A percentile compares a stretch with the other conserved stretches of the same genome.
Conservation (phyloP, 495 filamentous ascomycete species). For the Margaritispora aquatica region DNA sequence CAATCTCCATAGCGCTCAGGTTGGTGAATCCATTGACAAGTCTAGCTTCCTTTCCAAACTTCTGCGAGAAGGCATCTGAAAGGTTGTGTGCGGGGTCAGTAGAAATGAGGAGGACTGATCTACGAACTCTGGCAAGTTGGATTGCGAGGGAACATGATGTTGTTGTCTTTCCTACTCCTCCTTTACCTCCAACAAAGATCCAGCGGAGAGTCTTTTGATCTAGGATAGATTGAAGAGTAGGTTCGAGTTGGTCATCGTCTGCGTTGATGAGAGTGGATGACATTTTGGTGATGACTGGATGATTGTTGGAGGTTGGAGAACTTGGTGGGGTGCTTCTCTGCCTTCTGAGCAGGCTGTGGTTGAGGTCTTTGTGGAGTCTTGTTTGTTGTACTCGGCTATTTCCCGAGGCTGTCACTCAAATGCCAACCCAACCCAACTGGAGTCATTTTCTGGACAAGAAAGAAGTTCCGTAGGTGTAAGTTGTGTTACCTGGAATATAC, state of each 20-base stretch:
- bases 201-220: conserved; percentile 92
- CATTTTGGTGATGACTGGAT: no score
- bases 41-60: conserved; percentile 97
- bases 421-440: no score
- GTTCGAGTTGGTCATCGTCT: conserved; percentile 76
- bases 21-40: conserved; percentile 89
- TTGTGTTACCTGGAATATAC: no score
- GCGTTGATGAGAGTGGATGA: conserved; percentile 51
- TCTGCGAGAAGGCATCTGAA: conserved; percentile 95
- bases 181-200: conserved; percentile 99
- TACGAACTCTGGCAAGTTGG: conserved; percentile 93
- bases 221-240: conserved; percentile 88
- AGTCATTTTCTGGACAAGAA: no score
- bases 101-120: conserved; percentile 93
- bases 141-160: conserved; percentile 97
- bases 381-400: no score
- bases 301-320: no score
- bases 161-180: conserved; percentile 98
- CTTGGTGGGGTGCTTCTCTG: no score
- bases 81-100: conserved; percentile 99
- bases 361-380: no score
- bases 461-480: no score
- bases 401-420: no score
- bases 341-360: no score
- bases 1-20: conserved; percentile 98